phyloP scores from a whole-genome alignment of 192 early-diverging fungal genomes.

The Physocladia obscura region DNA sequence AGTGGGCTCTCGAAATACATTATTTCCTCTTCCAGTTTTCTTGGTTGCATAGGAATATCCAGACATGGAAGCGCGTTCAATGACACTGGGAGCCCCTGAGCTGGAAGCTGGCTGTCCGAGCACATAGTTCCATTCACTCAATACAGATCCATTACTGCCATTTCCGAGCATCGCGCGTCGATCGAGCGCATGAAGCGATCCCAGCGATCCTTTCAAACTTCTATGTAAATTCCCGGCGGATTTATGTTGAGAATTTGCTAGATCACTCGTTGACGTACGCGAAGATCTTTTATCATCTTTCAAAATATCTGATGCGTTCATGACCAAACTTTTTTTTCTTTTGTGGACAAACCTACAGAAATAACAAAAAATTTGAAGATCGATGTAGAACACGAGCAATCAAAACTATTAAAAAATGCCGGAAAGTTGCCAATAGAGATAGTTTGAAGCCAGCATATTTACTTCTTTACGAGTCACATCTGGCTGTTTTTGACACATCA shows the following conservation, averaged over 20 bases:
- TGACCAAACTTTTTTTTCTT: too few species aligned
- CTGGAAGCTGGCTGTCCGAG: background rate
- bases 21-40: slow-evolving; percentile 5
- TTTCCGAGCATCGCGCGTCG: background rate
- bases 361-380: too few species aligned
- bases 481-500: too few species aligned
- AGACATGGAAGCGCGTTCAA: slow-evolving; percentile 10
- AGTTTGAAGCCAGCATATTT: too few species aligned
- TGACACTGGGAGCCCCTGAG: slow-evolving; percentile 1
- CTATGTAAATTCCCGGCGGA: too few species aligned
- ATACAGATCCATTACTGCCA: background rate
- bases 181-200: slow-evolving; percentile 1
- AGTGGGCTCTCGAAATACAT: slow-evolving; percentile 13
- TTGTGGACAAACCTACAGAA: too few species aligned
- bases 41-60: slow-evolving; percentile 17
- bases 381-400: too few species aligned
- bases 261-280: background rate
- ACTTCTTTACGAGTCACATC: too few species aligned
- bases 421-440: too few species aligned
- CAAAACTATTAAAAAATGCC: too few species aligned
- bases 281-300: too few species aligned
- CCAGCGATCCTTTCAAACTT: slow-evolving; percentile 9
- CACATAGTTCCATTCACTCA: slow-evolving; percentile 19
- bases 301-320: too few species aligned
- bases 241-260: background rate